Evolutionary conservation across 2,329 filamentous ascomycete species (phyloP), one percentile per base, ranked within the genome.

Genomic region (Leptographium radiaticola): DNA sequence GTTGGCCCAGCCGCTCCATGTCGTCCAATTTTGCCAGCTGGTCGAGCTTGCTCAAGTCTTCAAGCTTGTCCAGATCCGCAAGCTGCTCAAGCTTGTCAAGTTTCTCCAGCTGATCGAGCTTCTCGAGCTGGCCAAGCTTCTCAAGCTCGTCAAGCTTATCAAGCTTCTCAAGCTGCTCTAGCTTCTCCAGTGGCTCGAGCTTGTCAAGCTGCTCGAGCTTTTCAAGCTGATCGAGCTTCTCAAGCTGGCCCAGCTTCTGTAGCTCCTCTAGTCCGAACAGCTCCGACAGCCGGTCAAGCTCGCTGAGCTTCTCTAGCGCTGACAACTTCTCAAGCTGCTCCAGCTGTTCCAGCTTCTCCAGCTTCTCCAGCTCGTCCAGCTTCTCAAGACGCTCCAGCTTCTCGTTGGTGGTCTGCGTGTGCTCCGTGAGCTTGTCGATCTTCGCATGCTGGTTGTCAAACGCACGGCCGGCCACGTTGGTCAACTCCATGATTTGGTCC

Each of bases 191-290:
- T 58, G 70, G 71, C 53, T 73, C 70, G 18, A 83, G 68, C 59
- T 81, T 80, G 56, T 83, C 77, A 7, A 82, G 77, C 11, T 84
- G 70, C 6, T 70, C 69, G 4, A 82, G 83, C 61, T 82, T 80
- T 2, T 69, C 69, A 25, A 82, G 68, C 59, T 81, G 80, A 54
- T 83, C 76, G 8, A 81, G 76, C 6, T 31, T 15, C 25, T 36
- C 39, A 2, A 42, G 18, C 18, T 73, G 70, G 20, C 47, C 50
- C 12, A 53, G 36, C 33, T 53, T 31, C 9, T 53, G 50, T 3
- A 55, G 49, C n/a, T 52, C 10, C 6, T 34, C 49, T 12, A 44
- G 33, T 18, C 46, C 16, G 2, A 36, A 34, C 13, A 50, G 16
- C 31, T 46, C 12, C 4, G 40, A 42, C 18, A 54, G 39, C 48